Evolutionary conservation across 352 stramenopile species (phyloP), one percentile per base, ranked within the genome.

Genomic region (Saprolegnia diclina): DNA sequence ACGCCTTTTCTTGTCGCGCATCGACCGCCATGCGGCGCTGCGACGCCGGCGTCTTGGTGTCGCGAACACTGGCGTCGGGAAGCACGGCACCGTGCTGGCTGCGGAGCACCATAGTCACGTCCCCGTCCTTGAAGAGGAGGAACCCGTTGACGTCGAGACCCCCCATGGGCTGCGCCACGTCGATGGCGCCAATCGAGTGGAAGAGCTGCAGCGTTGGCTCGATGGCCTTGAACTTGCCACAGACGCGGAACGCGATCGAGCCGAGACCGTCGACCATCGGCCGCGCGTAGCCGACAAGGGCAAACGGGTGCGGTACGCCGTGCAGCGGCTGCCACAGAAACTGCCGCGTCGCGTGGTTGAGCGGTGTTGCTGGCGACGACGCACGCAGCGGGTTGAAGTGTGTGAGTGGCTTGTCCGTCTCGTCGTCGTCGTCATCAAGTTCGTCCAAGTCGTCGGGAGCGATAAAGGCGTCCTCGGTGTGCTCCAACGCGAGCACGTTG

Each of bases 71-170:
- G 2, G 13, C 3, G 7, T 48, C 42, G 9, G 7, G 3, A 18
- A 38, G 29, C 14, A 14, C 19, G 26, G 35, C 56, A 35, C 56
- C 19, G 18, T 66, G 38, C 57, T 54, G 48, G 63, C 91, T 93
- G 46, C 88, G 80, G 29, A 93, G 72, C 0, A 71, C 74, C 85
- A 93, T 89, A 2, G 82, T 88, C 74, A 93, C 88, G 40, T 91
- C 85, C 55, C 88, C 82, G 54, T 93, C 85, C 54, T 93, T 93
- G 76, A 90, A 93, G 46, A 91, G 72, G 38, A 75, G 80, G 24
- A 93, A 93, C 13, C 74, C 76, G 32, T 77, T 80, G 11, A 73
- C 79, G 65, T 93, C 83, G 6, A 62, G 74, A 0, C 66, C 62
- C 0, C 77, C 66, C 5, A 70, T 19, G 18, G 50, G 55, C 10